A percentile compares a stretch with the other conserved stretches of the same genome.
Evolutionary conservation across 192 early-diverging fungal species (phyloP).

Genomic region (Coemansia sp.): DNA sequence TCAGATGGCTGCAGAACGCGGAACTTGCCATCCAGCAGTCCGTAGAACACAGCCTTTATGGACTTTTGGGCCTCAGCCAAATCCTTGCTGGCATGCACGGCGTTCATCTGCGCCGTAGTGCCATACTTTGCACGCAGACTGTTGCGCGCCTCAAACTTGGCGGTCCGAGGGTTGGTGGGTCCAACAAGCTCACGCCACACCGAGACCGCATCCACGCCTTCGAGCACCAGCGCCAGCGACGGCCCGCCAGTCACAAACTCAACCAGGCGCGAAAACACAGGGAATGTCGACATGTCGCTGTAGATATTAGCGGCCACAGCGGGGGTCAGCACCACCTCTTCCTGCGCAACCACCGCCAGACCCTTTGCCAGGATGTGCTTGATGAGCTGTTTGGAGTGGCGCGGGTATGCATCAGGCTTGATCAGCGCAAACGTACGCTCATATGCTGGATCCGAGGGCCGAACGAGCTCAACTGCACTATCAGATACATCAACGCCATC

Average conservation of each 20-base stretch:
- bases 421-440: conserved; percentile 51
- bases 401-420: conserved; percentile 49
- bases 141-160: conserved; percentile 44
- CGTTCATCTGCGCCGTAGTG: conserved; percentile 55
- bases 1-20: conserved; percentile 21
- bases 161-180: conserved; percentile 53
- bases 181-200: conserved; percentile 53
- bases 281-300: conserved; percentile 27
- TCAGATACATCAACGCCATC: neutral
- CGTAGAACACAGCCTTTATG: conserved; percentile 41
- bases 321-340: conserved; percentile 36
- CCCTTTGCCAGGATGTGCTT: conserved; percentile 34
- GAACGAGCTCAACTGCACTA: conserved; percentile 21
- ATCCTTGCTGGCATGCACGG: conserved; percentile 58
- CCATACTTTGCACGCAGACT: conserved; percentile 58
- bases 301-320: conserved; percentile 29
- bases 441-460: conserved; percentile 22
- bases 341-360: conserved; percentile 35
- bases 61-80: conserved; percentile 16
- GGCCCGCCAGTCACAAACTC: conserved; percentile 58
- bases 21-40: conserved; percentile 29
- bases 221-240: conserved; percentile 47
- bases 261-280: conserved; percentile 43
- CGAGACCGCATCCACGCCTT: conserved; percentile 46
- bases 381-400: conserved; percentile 28